Evolutionary conservation across 140 eudicot species (phyloP).

Genomic region (Ambrosia hybrid): DNA sequence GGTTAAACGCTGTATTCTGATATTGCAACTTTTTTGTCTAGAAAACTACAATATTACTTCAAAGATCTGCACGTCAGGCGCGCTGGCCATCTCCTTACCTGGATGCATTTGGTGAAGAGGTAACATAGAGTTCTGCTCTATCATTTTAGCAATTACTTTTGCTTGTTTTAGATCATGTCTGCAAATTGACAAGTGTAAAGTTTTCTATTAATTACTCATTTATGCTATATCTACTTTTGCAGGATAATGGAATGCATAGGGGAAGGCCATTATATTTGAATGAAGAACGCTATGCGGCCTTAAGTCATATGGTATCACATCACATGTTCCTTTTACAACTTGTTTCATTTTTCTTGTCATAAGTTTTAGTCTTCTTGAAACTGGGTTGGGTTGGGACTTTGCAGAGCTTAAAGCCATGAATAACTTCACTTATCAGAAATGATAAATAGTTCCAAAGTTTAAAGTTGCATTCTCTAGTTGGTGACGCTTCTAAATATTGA

Average conservation of each 20-base stretch:
- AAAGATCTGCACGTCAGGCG: conserved; percentile 92
- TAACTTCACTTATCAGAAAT: no score
- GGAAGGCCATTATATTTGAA: conserved; percentile 87
- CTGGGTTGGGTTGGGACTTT: no score
- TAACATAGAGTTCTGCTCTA: conserved; percentile 12
- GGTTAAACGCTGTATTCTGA: neutral
- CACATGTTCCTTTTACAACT: neutral
- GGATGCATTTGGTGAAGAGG: conserved; percentile 65
- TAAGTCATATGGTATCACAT: conserved; percentile 67
- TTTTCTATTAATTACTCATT: neutral
- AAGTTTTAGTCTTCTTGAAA: no score
- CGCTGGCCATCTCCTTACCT: conserved; percentile 82
- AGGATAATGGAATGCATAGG: conserved; percentile 87
- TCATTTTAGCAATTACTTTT: neutral
- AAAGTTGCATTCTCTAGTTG: no score
- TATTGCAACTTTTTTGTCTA: conserved; percentile 24
- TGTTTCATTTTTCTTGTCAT: neutral
- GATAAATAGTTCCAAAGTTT: no score
- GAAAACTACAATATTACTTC: conserved; percentile 89
- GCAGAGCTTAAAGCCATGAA: no score
- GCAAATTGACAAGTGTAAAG: neutral
- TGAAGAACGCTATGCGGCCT: conserved; percentile 88
- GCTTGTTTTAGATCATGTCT: neutral
- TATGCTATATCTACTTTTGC: conserved; percentile 23
- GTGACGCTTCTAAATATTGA: no score